Evolutionary conservation across 371 early-diverging fungal species (phyloP), one percentile per base, ranked within the genome.

Genomic region (Syncephalis plumigaleata): DNA sequence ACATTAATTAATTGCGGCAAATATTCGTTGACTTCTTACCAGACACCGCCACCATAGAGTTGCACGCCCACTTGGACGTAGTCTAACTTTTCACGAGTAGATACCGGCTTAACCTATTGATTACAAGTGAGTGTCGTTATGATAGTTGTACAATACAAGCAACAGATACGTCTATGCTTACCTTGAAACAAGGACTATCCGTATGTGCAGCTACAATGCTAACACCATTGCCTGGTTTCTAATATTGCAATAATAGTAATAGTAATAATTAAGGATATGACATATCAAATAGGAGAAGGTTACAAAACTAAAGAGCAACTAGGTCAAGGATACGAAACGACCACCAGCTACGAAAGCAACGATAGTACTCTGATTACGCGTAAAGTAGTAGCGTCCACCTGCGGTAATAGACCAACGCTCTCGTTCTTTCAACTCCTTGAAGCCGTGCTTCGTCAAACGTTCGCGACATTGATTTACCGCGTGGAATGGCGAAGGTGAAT

Each of bases 281-380:
- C n/a, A n/a, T n/a, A n/a, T n/a, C n/a, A n/a, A n/a, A n/a, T n/a
- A n/a, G n/a, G n/a, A n/a, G n/a, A n/a, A n/a, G n/a, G n/a, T n/a
- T n/a, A 31, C 11, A 11, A 31, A 11, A 7, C 11, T 7, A 31
- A 31, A 31, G 11, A 11, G 31, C 31, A 7, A 31, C 31, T 31
- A 7, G 31, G 31, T 31, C 4, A 31, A 31, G 31, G 31, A 31
- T 31, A 57, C 55, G 40, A 60, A 83, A 54, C 76, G 61, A 44
- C 87, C 87, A 46, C 93, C 93, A 25, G 93, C 83, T 11, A 81
- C 81, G 65, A 98, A 94, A 1, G 94, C 94, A 43, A 94, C 75
- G 39, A 98, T 71, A 9, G 86, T 75, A n/a, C 81, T 79, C 31
- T 75, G 77, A 65, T 94, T 92, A 51, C 92, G 75, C 13, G 93